These are phyloP conservation scores for Candida loeiensis DNA, from an alignment of 805 yeast species.

Conservation along the genomic window DNA sequence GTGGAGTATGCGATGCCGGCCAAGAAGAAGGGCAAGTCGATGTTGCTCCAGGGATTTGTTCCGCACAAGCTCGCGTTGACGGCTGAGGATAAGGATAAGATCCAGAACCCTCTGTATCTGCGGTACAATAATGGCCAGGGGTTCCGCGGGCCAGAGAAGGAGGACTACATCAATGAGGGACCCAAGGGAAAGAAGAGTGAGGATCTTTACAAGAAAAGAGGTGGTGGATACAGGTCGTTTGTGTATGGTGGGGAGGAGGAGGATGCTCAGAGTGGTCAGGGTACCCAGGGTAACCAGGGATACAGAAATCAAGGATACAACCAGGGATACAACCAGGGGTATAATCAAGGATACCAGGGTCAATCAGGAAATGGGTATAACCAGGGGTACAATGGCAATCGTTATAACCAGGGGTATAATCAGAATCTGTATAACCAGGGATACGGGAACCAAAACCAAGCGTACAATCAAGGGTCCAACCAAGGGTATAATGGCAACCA, in stretches of 20 bases:
- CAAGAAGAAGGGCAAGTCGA: conserved; percentile 64
- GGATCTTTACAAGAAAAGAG: conserved; percentile 30
- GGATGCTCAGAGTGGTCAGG: conserved; percentile 4
- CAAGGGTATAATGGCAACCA: conserved; percentile 1
- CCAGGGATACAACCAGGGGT: conserved; percentile 10
- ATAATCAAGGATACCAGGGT: conserved; percentile 18
- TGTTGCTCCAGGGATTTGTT: conserved; percentile 76
- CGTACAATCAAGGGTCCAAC: conserved; percentile 1
- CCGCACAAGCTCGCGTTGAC: conserved; percentile 59
- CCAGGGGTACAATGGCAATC: conserved; percentile 7
- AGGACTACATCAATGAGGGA: conserved; percentile 38
- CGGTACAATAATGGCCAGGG: conserved; percentile 16
- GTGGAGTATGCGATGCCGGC: conserved; percentile 61
- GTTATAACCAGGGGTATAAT: conserved; percentile 4
- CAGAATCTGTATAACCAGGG: not conserved
- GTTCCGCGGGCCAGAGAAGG: conserved; percentile 29
- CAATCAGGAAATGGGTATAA: conserved; percentile 12
- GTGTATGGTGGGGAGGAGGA: conserved; percentile 15
- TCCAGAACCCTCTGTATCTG: conserved; percentile 8
- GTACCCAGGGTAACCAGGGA: conserved; percentile 13
- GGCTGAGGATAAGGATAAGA: conserved; percentile 48
- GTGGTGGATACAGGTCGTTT: conserved; percentile 38
- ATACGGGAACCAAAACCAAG: conserved; percentile 2
- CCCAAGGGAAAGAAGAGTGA: conserved; percentile 35
- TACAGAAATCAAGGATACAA: conserved; percentile 11